Conservation (phyloP, 2,329 filamentous ascomycete genomes). For the Pyricularia pennisetigena region DNA sequence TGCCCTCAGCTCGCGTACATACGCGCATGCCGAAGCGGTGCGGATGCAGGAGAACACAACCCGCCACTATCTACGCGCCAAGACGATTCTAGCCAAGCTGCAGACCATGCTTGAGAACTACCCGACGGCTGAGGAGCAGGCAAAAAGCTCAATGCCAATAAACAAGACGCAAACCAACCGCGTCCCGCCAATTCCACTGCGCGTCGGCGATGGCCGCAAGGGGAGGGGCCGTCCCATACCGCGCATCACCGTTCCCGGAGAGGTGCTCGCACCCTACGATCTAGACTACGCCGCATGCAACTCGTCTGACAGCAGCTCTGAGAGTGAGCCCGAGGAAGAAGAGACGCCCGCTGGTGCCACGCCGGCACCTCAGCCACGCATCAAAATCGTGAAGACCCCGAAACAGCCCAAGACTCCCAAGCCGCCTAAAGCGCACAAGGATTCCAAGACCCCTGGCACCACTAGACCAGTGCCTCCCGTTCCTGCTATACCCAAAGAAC, state of each 20-base stretch:
- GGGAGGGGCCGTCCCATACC: slow-evolving; percentile 37
- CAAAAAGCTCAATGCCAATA: slow-evolving; percentile 27
- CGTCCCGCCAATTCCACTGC: slow-evolving; percentile 34
- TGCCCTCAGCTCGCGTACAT: slow-evolving; percentile 45
- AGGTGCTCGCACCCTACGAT: slow-evolving; percentile 57
- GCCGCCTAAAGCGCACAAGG: slow-evolving; percentile 30
- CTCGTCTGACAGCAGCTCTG: slow-evolving; percentile 30
- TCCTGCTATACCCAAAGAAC: slow-evolving; percentile 17
- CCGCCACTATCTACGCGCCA: slow-evolving; percentile 51
- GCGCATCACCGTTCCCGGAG: slow-evolving; percentile 54
- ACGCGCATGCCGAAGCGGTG: slow-evolving; percentile 50
- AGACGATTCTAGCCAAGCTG: slow-evolving; percentile 48
- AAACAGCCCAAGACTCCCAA: slow-evolving; percentile 23
- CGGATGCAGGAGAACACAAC: slow-evolving; percentile 55
- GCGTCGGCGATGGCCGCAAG: slow-evolving; percentile 32
- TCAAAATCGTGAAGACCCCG: slow-evolving; percentile 32
- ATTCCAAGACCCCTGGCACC: slow-evolving; percentile 15
- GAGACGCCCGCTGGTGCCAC: slow-evolving; percentile 24
- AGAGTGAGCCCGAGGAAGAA: slow-evolving; percentile 30
- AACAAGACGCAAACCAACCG: slow-evolving; percentile 18
- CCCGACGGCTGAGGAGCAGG: slow-evolving; percentile 38
- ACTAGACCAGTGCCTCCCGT: slow-evolving; percentile 13
- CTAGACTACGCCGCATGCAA: slow-evolving; percentile 50
- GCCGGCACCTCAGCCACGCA: slow-evolving; percentile 28
- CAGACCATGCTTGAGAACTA: slow-evolving; percentile 51